phyloP scores from a whole-genome alignment of 345 rosid species.

The Euphorbia pulcherrima region DNA sequence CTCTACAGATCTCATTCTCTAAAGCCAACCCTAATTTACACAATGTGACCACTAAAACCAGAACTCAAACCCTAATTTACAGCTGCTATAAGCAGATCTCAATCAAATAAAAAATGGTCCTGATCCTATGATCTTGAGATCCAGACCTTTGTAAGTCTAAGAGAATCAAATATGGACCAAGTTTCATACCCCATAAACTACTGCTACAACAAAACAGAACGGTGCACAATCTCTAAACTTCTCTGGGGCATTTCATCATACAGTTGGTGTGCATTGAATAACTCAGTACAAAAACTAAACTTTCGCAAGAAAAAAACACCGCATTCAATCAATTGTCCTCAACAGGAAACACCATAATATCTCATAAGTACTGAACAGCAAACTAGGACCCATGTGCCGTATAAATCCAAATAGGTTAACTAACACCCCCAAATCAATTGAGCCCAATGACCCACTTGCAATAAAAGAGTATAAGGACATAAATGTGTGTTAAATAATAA shows the following conservation, averaged over 20 bases:
- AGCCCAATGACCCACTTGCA: neutral
- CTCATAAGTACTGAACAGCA: constrained; percentile 22
- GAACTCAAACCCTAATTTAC: constrained; percentile 2
- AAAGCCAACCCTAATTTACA: too few relatives aligned
- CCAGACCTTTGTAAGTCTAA: neutral
- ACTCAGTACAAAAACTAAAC: neutral
- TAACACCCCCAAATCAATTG: constrained; percentile 12
- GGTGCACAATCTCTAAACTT: neutral
- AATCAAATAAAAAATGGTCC: constrained; percentile 8
- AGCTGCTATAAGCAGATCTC: too few relatives aligned
- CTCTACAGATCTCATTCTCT: constrained; percentile 69
- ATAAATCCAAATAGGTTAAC: too few relatives aligned
- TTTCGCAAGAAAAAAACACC: constrained; percentile 15
- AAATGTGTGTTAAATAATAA: neutral
- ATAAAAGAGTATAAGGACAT: neutral
- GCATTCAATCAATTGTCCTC: constrained; percentile 19
- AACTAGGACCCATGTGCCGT: constrained; percentile 23
- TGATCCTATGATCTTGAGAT: constrained; percentile 5
- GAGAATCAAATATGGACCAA: neutral
- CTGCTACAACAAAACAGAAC: neutral
- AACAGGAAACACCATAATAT: constrained; percentile 18
- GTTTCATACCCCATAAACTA: neutral
- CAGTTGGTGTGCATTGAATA: too few relatives aligned
- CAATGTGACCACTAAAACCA: constrained; percentile 13
- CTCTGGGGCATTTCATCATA: constrained; percentile 8